Base-by-base conservation (phyloP, 75 land plant genomes). In the Isoetes taiwanensis region DNA sequence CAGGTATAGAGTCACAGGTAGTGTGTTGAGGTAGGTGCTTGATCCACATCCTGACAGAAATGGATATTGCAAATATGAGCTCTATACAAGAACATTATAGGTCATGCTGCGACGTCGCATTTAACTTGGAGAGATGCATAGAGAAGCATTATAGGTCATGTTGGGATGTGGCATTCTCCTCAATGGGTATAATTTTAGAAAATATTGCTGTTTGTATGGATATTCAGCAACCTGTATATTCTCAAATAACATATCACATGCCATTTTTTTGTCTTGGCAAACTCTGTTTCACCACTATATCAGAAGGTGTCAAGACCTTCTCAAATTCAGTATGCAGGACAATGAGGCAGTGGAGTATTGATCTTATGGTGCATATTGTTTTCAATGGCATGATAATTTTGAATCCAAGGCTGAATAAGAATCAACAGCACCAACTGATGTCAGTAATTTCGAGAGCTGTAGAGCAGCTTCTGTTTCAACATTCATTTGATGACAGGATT, bases 271-370 rank as follows among this genome's bases (percentile, higher is more conserved):
- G 50, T 19, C 50, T 46, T 6, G 50, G 50, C 8, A 46, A 46
- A 23, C 50, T 46, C 5, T 46, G 50, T 23, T 19, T 46, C n/a
- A 46, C 12, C 50, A 46, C 50, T 23, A 46, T 46, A 16, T 6
- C 12, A 6, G 50, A 46, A 6, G n/a, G 50, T 6, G 6, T 46
- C 12, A 16, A 23, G 8, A 6, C 50, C 16, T 4, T 46, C 50
- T 46, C 50, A 16, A 23, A 46, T 23, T 19, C 5, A 6, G 12
- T 46, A 23, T 46, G 6, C 19, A 6, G n/a, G 6, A 46, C 50
- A 46, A 46, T 46, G 50, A 16, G 50, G n/a, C 50, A 46, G 6
- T 46, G 50, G 50, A 46, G 50, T 23, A 46, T 46, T 8, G 23
- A 46, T 19, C n/a, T 46, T 19, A 5, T 46, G 12, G 50, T 46